Conservation (phyloP, 2,329 filamentous ascomycete species). For the Ophiostoma tasmaniense region DNA sequence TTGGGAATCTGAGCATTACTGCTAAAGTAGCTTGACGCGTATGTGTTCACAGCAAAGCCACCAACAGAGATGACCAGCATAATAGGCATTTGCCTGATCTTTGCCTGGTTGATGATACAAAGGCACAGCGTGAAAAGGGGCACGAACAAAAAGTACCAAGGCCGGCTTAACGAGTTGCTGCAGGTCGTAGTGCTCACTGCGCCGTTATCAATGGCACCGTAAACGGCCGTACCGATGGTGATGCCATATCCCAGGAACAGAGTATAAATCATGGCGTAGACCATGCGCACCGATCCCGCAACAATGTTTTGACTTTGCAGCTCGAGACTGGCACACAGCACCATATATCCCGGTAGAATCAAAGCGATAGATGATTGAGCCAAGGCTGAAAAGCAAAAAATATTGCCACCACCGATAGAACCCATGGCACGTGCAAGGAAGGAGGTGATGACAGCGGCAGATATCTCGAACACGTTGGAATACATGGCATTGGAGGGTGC, state of each 20-base stretch:
- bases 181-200: slow-evolving; percentile 38
- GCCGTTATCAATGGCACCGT: slow-evolving; percentile 49
- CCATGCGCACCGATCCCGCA: slow-evolving; percentile 63
- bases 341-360: slow-evolving; percentile 66
- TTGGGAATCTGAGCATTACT: slow-evolving; percentile 68
- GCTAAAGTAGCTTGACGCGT: slow-evolving; percentile 56
- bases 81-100: slow-evolving; percentile 66
- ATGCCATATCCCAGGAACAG: slow-evolving; percentile 66
- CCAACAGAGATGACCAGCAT: slow-evolving; percentile 67
- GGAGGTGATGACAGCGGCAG: slow-evolving; percentile 52
- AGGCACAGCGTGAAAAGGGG: slow-evolving; percentile 59
- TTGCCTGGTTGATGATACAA: slow-evolving; percentile 57
- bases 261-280: slow-evolving; percentile 67
- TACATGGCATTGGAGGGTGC: slow-evolving; percentile 62
- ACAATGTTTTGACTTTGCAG: slow-evolving; percentile 62
- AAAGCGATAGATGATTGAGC: slow-evolving; percentile 66
- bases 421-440: slow-evolving; percentile 62
- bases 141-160: slow-evolving; percentile 50
- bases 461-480: slow-evolving; percentile 39
- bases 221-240: slow-evolving; percentile 56
- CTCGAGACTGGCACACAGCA: slow-evolving; percentile 50
- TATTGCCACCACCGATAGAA: slow-evolving; percentile 47
- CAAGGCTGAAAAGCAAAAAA: slow-evolving; percentile 65
- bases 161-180: slow-evolving; percentile 37
- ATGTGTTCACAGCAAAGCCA: slow-evolving; percentile 70